Conservation (phyloP, 2,329 filamentous ascomycete species). For the Fusarium multiceps region DNA sequence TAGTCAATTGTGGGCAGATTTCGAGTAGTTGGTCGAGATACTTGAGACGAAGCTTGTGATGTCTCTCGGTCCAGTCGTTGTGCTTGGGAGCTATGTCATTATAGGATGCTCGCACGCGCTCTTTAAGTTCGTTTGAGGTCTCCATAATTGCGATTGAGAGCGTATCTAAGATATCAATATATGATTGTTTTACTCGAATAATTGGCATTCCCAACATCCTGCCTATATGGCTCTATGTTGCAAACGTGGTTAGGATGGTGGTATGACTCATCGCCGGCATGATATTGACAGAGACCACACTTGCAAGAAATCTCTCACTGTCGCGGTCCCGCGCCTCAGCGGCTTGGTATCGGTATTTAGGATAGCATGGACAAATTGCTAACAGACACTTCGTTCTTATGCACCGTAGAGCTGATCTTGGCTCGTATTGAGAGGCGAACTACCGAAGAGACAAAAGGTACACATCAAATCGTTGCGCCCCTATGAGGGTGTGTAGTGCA, state of each 20-base stretch:
- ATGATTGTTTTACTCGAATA: not conserved
- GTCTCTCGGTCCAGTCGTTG: constrained; percentile 25
- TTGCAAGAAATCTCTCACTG: not conserved
- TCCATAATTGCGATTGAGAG: not conserved
- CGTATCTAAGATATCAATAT: not conserved
- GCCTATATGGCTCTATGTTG: not conserved
- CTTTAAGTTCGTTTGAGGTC: not conserved
- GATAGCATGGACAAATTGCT: no score
- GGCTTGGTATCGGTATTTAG: no score
- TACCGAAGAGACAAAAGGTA: no score
- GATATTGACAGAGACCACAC: not conserved
- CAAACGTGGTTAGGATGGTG: not conserved
- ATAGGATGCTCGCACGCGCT: constrained; percentile 12
- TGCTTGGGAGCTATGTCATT: constrained; percentile 18
- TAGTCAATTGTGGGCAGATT: constrained; percentile 2
- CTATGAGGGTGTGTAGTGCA: no score
- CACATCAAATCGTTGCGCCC: no score
- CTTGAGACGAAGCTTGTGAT: not conserved
- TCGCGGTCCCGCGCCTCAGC: not conserved
- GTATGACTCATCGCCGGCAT: not conserved
- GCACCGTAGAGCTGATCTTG: no score
- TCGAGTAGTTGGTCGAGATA: constrained; percentile 7
- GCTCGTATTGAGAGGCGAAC: no score
- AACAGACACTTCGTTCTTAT: no score
- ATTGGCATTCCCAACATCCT: not conserved